These are phyloP conservation scores for Hymenoscyphus scutula DNA, from an alignment of 2,329 filamentous ascomycete species.

Conservation along the genomic window DNA sequence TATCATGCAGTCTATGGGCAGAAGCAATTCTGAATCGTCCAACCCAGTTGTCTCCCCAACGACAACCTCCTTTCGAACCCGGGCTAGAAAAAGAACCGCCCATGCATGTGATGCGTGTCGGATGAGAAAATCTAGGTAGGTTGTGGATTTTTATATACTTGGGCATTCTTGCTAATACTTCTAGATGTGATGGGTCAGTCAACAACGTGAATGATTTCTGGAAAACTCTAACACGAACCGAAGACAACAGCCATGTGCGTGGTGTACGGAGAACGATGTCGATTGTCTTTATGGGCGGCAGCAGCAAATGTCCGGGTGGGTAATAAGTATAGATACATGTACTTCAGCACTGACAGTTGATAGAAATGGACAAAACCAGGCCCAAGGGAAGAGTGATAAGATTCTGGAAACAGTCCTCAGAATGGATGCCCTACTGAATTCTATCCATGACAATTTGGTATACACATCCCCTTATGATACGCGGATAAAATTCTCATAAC, in stretches of 20 bases:
- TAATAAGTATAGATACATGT: neutral
- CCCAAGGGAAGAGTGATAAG: conserved; percentile 50
- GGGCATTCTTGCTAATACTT: neutral
- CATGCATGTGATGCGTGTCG: conserved; percentile 27
- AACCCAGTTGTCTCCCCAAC: conserved; percentile 10
- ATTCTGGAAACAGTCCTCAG: conserved; percentile 50
- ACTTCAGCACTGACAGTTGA: neutral
- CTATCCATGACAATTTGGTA: conserved; percentile 25
- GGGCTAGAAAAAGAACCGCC: conserved; percentile 24
- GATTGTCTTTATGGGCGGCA: conserved; percentile 25
- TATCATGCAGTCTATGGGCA: conserved; percentile 13
- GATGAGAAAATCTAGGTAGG: conserved; percentile 21
- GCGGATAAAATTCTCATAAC: neutral
- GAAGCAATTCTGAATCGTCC: conserved; percentile 25
- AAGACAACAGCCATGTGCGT: conserved; percentile 22
- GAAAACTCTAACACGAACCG: no score
- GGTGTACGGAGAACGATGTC: conserved; percentile 26
- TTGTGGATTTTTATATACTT: neutral
- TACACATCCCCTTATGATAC: neutral
- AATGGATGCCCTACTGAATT: conserved; percentile 44
- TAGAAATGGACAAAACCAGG: conserved; percentile 21
- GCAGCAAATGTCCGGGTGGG: conserved; percentile 13
- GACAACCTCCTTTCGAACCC: conserved; percentile 21
- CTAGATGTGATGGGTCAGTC: conserved; percentile 20
- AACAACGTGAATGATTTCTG: no score